phyloP scores from a whole-genome alignment of 2,329 filamentous ascomycete species.

The Claviceps pazoutovae region DNA sequence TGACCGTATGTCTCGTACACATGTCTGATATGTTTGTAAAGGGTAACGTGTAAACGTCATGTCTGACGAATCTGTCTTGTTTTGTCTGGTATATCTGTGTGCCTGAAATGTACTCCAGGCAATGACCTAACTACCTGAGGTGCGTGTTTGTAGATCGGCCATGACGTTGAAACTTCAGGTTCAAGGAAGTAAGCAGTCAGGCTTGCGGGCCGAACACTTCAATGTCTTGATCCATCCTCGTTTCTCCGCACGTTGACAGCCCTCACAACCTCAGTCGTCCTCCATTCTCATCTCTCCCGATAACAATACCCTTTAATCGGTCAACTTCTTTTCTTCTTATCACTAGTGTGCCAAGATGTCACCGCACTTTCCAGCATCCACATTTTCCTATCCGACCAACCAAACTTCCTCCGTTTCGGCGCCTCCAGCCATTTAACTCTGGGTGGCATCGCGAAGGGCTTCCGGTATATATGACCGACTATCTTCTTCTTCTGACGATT shows the following conservation, averaged over 20 bases:
- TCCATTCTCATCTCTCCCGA: background rate
- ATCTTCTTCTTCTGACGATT: background rate
- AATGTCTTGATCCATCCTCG: background rate
- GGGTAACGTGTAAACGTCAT: too few species aligned
- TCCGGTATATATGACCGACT: background rate
- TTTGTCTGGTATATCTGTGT: background rate
- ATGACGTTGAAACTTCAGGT: background rate
- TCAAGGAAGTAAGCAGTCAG: background rate
- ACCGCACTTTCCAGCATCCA: constrained; percentile 1
- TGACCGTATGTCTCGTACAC: background rate
- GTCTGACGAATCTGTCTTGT: background rate
- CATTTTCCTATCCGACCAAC: background rate
- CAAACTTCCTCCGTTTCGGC: background rate
- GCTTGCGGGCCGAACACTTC: background rate
- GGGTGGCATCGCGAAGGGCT: background rate
- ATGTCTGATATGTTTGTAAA: background rate
- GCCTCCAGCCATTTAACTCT: background rate
- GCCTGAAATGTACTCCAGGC: background rate
- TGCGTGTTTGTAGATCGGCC: background rate
- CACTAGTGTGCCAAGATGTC: constrained; percentile 1
- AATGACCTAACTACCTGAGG: background rate
- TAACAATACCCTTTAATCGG: background rate
- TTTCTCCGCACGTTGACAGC: background rate
- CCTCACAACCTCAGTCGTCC: background rate
- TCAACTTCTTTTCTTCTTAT: background rate